Evolutionary conservation across 441 rosid species (phyloP), one percentile per base, ranked within the genome.

Genomic region (Jatropha multifida): DNA sequence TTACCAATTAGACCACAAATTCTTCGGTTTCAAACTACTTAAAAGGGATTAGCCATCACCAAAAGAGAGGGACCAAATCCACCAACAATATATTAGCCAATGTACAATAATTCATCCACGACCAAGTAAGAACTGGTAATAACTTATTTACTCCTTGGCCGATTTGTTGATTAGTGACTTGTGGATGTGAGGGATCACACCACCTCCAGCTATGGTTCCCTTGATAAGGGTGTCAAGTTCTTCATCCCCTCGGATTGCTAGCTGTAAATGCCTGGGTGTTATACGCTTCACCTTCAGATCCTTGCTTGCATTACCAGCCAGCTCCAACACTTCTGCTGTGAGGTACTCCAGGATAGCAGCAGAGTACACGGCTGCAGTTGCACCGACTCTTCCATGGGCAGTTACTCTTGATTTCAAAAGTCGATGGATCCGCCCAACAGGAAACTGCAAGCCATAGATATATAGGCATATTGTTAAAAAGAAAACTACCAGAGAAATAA

Each of bases 271-370:
- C 76, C 94, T 82, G 8, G 93, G 90, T 2, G 93, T 87, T 68
- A 88, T 85, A 65, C 94, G 90, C 74, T 88, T 90, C 78, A 88
- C 94, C 77, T 91, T 86, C 4, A 88, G 87, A 85, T 90, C 96
- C 82, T 89, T 92, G 89, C 96, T 90, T 0, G 94, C 91, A 70
- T 88, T 88, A 74, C 94, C 92, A 18, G 96, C 91, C 49, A 90
- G 73, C 81, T 92, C 97, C 79, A 90, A 48, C 49, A 90, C 94
- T 75, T 87, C 96, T 12, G 96, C 96, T 4, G 90, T 91, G 37
- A 91, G 79, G 71, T 91, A 91, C 80, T 89, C 96, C 84, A 91
- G 68, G 59, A 91, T 92, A n/a, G 97, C 90, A 18, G 97, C 90
- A 40, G 90, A 80, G 73, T 90, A 90, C 49, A 92, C 92, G 7